Percentiles rank a stretch among this genome's conserved stretches.
Evolutionary conservation across 2,329 filamentous ascomycete species (phyloP).

Genomic region (Ciborinia camelliae): DNA sequence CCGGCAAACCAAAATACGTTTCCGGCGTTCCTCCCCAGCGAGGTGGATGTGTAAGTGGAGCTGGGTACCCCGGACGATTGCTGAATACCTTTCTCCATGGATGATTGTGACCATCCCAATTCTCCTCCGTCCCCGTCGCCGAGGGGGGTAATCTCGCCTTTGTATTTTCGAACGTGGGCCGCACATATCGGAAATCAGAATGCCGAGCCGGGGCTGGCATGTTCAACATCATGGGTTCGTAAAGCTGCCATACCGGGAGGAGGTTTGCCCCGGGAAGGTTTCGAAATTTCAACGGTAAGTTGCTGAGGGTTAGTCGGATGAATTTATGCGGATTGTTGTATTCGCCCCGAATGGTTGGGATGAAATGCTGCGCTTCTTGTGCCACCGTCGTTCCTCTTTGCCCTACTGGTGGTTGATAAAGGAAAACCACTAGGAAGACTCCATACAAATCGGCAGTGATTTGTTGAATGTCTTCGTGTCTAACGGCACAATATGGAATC

Average conservation of each 20-base stretch:
- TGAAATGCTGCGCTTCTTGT: background rate
- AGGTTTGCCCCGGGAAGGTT: background rate
- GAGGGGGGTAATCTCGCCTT: rapidly evolving
- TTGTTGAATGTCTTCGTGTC: constrained; percentile 12
- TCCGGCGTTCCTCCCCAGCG: no score
- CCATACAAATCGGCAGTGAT: constrained; percentile 11
- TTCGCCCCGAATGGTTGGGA: background rate
- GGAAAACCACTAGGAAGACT: background rate
- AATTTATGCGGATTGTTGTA: constrained; percentile 2
- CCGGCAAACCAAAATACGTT: background rate
- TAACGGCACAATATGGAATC: constrained; percentile 5
- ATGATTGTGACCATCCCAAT: background rate
- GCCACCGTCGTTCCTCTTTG: no score
- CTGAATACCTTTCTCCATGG: background rate
- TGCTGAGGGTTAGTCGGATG: background rate
- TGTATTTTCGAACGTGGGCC: background rate
- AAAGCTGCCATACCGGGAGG: background rate
- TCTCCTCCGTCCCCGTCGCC: background rate
- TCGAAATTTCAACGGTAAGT: background rate
- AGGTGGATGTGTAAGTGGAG: background rate
- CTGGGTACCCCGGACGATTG: rapidly evolving
- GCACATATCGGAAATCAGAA: background rate
- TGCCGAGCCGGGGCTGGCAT: background rate
- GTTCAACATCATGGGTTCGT: constrained; percentile 11
- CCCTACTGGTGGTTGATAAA: background rate